Base-by-base conservation (phyloP, 192 early-diverging fungal species). In the Gaertneriomyces sp. region DNA sequence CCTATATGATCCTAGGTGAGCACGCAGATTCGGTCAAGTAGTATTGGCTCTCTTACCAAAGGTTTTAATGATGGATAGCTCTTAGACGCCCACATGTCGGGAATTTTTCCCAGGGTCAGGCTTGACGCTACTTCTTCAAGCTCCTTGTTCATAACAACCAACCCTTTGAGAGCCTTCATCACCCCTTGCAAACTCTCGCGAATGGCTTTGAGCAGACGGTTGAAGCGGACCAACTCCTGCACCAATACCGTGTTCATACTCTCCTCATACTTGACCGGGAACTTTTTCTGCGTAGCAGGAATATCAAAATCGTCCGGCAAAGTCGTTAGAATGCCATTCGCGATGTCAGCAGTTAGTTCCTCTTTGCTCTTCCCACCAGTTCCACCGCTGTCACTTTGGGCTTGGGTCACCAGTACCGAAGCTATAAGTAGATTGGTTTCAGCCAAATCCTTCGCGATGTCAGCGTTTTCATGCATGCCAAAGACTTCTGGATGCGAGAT, bases 401-500 rank as follows among this genome's bases (percentile, higher is more conserved):
- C 81, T 72, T 85, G 82, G 4, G 83, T 85, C 3, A 76, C 42
- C n/a, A 85, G 33, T 2, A 81, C 71, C 11, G 76, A 74, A n/a
- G 79, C 58, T 42, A 85, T 78, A 19, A 85, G 73, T 33, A 73
- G 62, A 50, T 83, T 80, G 7, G 83, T 85, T 58, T 85, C 83
- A 9, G 64, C 69, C 12, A 83, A 60, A 64, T 85, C 80, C 55
- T 85, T 85, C 0, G 83, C 68, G 62, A 85, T 85, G 62, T 85
- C 82, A 7, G 83, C 83, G 53, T 85, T 85, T 60, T 85, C 83
- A 68, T 85, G 83, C 80, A 85, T 78, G 12, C 83, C 83, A 76
- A 78, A 85, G 5, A 86, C 83, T 54, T 85, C 83, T 4, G 83
- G 83, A 49, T 75, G 54, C 39, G 83, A 73, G 5, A 76, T 76